A percentile compares a stretch with the other conserved stretches of the same genome.
phyloP scores from a whole-genome alignment of 1,284 basidiomycete genomes.

The Pisolithus thermaeus region DNA sequence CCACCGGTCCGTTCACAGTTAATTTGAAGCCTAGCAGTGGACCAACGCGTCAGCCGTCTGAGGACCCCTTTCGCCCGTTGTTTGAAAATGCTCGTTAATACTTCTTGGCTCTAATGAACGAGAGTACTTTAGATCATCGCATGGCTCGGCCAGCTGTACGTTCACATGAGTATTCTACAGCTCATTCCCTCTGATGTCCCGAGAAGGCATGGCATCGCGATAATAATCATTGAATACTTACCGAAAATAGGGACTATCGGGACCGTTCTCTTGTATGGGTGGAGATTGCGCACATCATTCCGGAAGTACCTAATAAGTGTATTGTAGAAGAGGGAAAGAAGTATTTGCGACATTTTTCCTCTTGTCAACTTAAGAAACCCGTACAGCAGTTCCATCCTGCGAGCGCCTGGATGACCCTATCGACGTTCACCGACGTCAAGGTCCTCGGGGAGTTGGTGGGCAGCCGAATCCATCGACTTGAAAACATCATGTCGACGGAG shows the following conservation, averaged over 20 bases:
- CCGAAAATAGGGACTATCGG: too few relatives aligned
- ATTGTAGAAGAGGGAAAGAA: conserved; percentile 15
- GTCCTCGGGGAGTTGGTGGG: too few relatives aligned
- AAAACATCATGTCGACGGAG: too few relatives aligned
- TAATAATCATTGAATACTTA: too few relatives aligned
- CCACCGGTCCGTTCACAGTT: background rate
- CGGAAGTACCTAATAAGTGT: conserved; percentile 21
- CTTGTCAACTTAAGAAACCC: background rate
- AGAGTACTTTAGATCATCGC: background rate
- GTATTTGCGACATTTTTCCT: background rate
- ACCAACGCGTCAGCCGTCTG: background rate
- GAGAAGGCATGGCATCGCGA: background rate
- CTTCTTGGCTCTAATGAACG: background rate
- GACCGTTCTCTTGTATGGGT: too few relatives aligned
- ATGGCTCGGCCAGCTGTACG: background rate
- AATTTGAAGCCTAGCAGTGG: background rate
- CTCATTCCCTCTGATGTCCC: background rate
- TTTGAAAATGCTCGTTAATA: background rate
- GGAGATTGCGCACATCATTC: too few relatives aligned
- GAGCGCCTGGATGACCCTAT: background rate
- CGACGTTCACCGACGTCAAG: background rate
- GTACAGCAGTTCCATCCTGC: background rate
- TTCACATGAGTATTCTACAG: background rate
- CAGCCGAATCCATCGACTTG: too few relatives aligned
- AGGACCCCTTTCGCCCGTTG: background rate